phyloP scores from a whole-genome alignment of 257 asterid species.

The Plantago ovata region DNA sequence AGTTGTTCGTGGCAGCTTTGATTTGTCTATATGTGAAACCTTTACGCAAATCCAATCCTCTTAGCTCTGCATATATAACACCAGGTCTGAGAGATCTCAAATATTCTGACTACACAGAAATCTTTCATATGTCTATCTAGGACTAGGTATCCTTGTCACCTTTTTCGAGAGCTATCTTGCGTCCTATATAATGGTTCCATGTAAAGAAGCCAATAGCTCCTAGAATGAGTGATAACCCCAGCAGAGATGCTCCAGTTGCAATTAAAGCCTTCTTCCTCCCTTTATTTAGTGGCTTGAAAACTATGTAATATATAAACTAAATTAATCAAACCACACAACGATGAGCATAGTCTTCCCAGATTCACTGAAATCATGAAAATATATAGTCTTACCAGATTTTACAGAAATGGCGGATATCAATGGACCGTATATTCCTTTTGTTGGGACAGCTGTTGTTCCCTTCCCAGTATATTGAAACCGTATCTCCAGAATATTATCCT shows the following conservation, averaged over 20 bases:
- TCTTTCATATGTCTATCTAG: neutral
- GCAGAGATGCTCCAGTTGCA: slow-evolving; percentile 28
- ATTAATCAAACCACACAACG: neutral
- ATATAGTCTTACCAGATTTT: slow-evolving; percentile 30
- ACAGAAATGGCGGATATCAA: slow-evolving; percentile 47
- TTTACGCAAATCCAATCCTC: slow-evolving; percentile 48
- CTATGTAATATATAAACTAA: slow-evolving; percentile 26
- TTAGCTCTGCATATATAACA: slow-evolving; percentile 35
- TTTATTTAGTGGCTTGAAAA: slow-evolving; percentile 29
- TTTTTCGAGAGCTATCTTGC: slow-evolving; percentile 45
- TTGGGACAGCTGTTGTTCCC: slow-evolving; percentile 50
- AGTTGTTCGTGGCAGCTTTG: slow-evolving; percentile 56
- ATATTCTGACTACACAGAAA: too few species aligned
- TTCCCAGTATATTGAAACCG: slow-evolving; percentile 47
- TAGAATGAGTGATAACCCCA: slow-evolving; percentile 28
- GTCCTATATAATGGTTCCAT: slow-evolving; percentile 34
- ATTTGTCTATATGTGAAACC: slow-evolving; percentile 58
- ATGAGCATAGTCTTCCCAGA: too few species aligned
- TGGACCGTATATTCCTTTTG: slow-evolving; percentile 47
- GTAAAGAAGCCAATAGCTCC: slow-evolving; percentile 25
- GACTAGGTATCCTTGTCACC: slow-evolving; percentile 28
- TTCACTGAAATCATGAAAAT: too few species aligned
- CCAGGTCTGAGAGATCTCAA: neutral
- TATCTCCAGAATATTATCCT: slow-evolving; percentile 35
- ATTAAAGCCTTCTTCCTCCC: slow-evolving; percentile 37